phyloP scores from a whole-genome alignment of 192 early-diverging fungal genomes.

The Backusella macrospora region DNA sequence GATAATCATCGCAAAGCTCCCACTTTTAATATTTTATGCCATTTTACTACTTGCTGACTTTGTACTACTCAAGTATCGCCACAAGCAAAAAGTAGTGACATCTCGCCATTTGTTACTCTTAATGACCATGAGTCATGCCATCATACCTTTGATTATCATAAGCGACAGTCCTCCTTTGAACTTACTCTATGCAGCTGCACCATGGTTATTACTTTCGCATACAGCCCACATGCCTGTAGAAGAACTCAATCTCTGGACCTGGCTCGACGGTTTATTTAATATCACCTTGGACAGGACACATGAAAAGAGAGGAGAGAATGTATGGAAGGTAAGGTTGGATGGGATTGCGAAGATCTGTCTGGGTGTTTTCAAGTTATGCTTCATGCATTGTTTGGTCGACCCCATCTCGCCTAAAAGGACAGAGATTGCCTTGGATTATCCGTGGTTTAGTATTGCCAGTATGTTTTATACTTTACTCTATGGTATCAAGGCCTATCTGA shows the following conservation, averaged over 20 bases:
- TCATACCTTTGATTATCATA: background rate
- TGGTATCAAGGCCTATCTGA: conserved; percentile 28
- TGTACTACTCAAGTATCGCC: background rate
- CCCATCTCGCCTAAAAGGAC: background rate
- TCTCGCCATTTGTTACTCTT: background rate
- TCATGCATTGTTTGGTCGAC: conserved; percentile 16
- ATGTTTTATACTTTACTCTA: conserved; percentile 11
- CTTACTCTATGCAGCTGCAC: background rate
- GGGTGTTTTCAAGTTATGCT: conserved; percentile 12
- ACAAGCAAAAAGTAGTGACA: background rate
- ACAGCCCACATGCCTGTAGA: conserved; percentile 10
- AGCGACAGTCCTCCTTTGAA: background rate
- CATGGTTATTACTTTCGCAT: background rate
- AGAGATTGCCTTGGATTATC: background rate
- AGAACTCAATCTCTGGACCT: background rate
- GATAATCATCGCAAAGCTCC: background rate
- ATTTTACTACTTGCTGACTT: background rate
- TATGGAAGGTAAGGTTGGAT: background rate
- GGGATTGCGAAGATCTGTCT: conserved; percentile 19
- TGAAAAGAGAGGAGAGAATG: background rate
- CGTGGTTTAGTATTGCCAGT: background rate
- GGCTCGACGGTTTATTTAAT: background rate
- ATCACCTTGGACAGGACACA: background rate
- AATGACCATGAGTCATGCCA: background rate
- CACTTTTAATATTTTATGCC: conserved; percentile 6